A percentile compares a stretch with the other conserved stretches of the same genome.
These are phyloP conservation scores for Colletotrichum limetticola DNA, from an alignment of 2,329 filamentous ascomycete genomes.

Conservation along the genomic window DNA sequence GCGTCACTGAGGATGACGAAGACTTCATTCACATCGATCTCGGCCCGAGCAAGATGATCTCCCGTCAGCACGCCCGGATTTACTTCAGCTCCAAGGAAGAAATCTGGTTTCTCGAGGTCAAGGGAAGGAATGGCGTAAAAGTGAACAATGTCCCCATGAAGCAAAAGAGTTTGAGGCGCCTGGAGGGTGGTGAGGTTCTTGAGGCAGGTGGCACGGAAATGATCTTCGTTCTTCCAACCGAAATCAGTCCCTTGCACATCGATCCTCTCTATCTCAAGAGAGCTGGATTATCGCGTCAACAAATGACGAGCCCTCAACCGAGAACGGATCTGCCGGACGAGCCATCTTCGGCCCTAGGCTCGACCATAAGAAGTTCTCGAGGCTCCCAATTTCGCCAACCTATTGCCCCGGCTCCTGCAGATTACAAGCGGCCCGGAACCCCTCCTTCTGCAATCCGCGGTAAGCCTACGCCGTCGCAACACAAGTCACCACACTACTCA, in stretches of 20 bases:
- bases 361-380: conserved; percentile 22
- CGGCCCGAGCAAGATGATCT: conserved; percentile 84
- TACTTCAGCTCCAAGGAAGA: conserved; percentile 75
- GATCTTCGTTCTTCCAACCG: conserved; percentile 95
- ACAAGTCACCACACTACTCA: conserved; percentile 52
- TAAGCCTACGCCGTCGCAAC: conserved; percentile 43
- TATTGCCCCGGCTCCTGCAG: conserved; percentile 68
- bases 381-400: conserved; percentile 51
- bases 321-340: conserved; percentile 33
- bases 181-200: conserved; percentile 90
- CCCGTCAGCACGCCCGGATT: conserved; percentile 80
- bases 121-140: conserved; percentile 91
- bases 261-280: conserved; percentile 77
- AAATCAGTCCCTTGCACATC: conserved; percentile 73
- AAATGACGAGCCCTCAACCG: conserved; percentile 27
- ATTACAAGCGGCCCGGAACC: conserved; percentile 70
- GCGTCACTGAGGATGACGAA: conserved; percentile 55
- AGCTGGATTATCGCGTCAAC: conserved; percentile 60
- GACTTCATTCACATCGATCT: conserved; percentile 85
- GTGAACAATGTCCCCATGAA: conserved; percentile 80
- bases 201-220: conserved; percentile 95
- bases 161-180: conserved; percentile 70
- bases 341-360: conserved; percentile 31
- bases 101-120: conserved; percentile 86
- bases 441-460: conserved; percentile 59